Conservation (phyloP, 345 rosid species). For the Mangifera indica region DNA sequence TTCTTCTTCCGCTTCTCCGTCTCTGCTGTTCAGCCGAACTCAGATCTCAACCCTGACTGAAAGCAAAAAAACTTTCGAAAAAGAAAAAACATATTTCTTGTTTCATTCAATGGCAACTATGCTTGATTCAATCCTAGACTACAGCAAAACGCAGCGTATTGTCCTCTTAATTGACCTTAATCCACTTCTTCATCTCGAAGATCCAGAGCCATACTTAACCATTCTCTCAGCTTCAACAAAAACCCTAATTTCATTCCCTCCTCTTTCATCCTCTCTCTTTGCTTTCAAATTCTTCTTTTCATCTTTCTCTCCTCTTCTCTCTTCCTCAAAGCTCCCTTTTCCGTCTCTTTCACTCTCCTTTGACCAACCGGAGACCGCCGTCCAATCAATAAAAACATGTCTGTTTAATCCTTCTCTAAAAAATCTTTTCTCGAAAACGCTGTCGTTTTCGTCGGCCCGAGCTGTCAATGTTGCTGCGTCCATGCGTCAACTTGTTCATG, state of each 20-base stretch:
- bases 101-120: conserved; percentile 30
- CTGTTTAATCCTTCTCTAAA: conserved; percentile 28
- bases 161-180: conserved; percentile 74
- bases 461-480: conserved; percentile 54
- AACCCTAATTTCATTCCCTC: conserved; percentile 56
- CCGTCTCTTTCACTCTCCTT: conserved; percentile 66
- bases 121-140: conserved; percentile 36
- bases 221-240: conserved; percentile 52
- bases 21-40: not conserved
- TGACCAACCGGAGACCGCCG: conserved; percentile 50
- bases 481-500: conserved; percentile 73
- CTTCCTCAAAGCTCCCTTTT: conserved; percentile 71
- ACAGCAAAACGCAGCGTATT: conserved; percentile 66
- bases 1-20: not conserved
- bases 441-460: conserved; percentile 22
- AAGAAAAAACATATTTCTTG: not conserved
- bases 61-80: not conserved
- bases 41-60: not conserved
- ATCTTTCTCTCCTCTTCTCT: conserved; percentile 82
- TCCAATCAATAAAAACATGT: conserved; percentile 42
- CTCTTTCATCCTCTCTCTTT: conserved; percentile 60
- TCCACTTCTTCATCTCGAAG: conserved; percentile 47
- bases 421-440: not conserved
- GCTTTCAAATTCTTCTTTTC: conserved; percentile 83
- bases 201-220: conserved; percentile 38